Base-by-base conservation (phyloP, 192 early-diverging fungal species). In the Coemansia umbellata region DNA sequence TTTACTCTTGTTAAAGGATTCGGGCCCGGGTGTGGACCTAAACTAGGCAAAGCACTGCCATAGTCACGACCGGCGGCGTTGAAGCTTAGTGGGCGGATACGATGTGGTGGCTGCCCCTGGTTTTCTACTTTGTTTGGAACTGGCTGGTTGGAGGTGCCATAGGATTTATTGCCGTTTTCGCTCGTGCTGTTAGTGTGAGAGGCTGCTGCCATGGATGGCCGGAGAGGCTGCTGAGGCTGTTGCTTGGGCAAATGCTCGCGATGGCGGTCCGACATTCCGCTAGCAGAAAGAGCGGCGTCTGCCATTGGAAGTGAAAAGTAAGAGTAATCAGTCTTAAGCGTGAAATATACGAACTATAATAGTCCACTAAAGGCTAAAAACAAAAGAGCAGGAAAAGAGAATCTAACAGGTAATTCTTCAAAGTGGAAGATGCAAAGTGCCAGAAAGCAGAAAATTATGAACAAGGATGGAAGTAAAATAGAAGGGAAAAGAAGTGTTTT, bases 161-260 rank as follows among this genome's bases (percentile, higher is more conserved):
- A 13, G 33, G 33, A 35, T 18, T 5, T 23, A 23, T 10, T 31
- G 37, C 37, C 26, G 8, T 4, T 37, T 18, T 18, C 47, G 11
- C 17, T 39, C 11, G 28, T 26, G 37, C 41, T 33, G 28, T 47
- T 42, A 23, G 14, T 3, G 3, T 3, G 40, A 23, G 8, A 23
- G 13, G 40, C 11, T 7, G 39, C 23, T 31, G 55, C 31, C 35
- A 48, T 26, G n/a, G 49, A 35, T 3, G 55, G 48, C 21, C 69
- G 47, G 21, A 73, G 69, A n/a, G 62, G 62, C 45, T 54, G 60
- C 36, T 63, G 67, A 15, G 67, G 67, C 39, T 73, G 69, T 63
- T 65, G 69, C 21, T 63, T 50, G 19, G 69, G 69, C 21, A 73
- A 50, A 37, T 73, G 69, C 50, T 73, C 69, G 21, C 69, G 63